phyloP scores from a whole-genome alignment of 805 yeast species.

The Saccharomycopsis sp. region DNA sequence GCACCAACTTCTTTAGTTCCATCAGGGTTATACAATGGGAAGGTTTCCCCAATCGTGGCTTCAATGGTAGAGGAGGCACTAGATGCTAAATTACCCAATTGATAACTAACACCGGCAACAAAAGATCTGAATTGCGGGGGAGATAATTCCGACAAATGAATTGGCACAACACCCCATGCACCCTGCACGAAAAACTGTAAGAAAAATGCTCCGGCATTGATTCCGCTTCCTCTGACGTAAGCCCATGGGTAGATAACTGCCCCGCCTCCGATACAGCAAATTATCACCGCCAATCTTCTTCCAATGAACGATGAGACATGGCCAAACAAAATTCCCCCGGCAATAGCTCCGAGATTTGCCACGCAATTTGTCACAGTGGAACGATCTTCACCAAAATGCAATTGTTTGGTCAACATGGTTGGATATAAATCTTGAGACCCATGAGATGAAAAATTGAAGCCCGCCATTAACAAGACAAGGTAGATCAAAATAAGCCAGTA shows the following conservation, averaged over 20 bases:
- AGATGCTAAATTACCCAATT: constrained; percentile 66
- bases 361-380: constrained; percentile 56
- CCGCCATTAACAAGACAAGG: constrained; percentile 55
- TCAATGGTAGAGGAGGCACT: constrained; percentile 69
- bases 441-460: constrained; percentile 66
- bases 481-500: constrained; percentile 60
- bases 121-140: constrained; percentile 59
- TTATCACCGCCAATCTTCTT: constrained; percentile 49
- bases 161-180: constrained; percentile 68
- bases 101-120: constrained; percentile 57
- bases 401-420: constrained; percentile 50
- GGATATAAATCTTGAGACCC: constrained; percentile 73
- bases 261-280: constrained; percentile 47
- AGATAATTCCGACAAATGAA: constrained; percentile 58
- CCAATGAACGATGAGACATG: constrained; percentile 54
- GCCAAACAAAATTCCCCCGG: constrained; percentile 57
- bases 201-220: constrained; percentile 56
- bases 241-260: constrained; percentile 61
- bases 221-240: constrained; percentile 32
- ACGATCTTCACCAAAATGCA: constrained; percentile 37
- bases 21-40: constrained; percentile 40
- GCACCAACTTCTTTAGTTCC: constrained; percentile 27
- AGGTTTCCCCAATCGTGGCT: constrained; percentile 50
- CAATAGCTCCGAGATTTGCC: constrained; percentile 60
- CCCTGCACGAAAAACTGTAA: constrained; percentile 64